Base-by-base conservation (phyloP, 257 asterid genomes). In the Cruciata laevipes region DNA sequence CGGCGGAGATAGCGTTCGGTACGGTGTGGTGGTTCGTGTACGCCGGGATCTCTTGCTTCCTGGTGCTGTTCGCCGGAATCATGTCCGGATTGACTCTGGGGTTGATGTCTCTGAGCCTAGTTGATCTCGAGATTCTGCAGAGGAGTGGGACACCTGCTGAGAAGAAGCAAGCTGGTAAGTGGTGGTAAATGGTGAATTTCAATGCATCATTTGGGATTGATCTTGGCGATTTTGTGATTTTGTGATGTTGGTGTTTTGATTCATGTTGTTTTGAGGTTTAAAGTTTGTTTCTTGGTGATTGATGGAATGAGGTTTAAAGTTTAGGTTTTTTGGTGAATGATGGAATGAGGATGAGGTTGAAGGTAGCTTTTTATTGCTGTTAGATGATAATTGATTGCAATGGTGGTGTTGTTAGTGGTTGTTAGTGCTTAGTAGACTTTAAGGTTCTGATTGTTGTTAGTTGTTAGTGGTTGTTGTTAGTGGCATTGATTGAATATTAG, bases 1-100 rank as follows among this genome's bases (percentile, higher is more conserved):
- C 86, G 18, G 83, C 96, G 30, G 97, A 92, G 81, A 83, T 92
- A 23, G 95, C 78, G 71, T 92, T 81, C 67, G 98, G 97, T 42
- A 83, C 93, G 8, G 76, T 85, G 0, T 81, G 80, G 90, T 89
- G 95, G 96, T 86, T 79, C 75, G 74, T 71, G 1, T 89, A 89
- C 76, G 96, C 91, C 0, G 98, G 96, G 66, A 44, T 92, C 69
- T 92, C 97, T 18, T 87, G 96, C 73, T 14, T 86, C 13, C 65
- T 92, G 69, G 98, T 92, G 21, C 68, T 92, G 4, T 92, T 92
- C 63, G 98, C 97, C 6, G 98, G 98, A 31, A 87, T 84, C 49
- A 92, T 92, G 98, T 92, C 97, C 13, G 98, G 98, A 44, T 79
- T 92, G 30, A 92, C 98, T 10, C 57, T 92, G 70, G 98, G 98